Evolutionary conservation across 345 rosid species (phyloP).

Genomic region (Crucihimalaya himalaica): DNA sequence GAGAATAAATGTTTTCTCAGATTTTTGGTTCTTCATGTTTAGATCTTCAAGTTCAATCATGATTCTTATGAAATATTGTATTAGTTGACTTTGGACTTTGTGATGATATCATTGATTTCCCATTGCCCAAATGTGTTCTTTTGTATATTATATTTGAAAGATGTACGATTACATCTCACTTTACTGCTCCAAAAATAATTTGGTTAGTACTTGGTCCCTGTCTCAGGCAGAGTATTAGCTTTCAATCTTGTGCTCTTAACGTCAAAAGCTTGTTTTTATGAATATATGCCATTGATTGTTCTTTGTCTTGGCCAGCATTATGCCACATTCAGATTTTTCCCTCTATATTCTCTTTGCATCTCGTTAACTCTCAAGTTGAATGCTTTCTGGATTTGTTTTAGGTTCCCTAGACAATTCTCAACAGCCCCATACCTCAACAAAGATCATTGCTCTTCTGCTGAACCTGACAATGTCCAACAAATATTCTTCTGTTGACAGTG

Average conservation of each 20-base stretch:
- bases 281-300: neutral
- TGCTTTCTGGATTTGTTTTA: conserved; percentile 20
- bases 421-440: neutral
- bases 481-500: neutral
- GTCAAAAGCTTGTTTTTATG: conserved; percentile 3
- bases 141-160: neutral
- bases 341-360: neutral
- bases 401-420: neutral
- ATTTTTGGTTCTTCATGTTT: conserved; percentile 22
- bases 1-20: neutral
- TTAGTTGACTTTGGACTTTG: conserved; percentile 26
- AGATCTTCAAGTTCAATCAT: conserved; percentile 16
- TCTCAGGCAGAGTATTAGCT: conserved; percentile 13
- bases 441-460: conserved; percentile 6
- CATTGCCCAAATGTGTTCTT: neutral
- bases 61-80: neutral
- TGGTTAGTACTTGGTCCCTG: conserved; percentile 3
- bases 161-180: neutral
- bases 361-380: conserved; percentile 2
- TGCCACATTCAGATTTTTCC: neutral
- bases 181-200: conserved; percentile 8
- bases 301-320: neutral
- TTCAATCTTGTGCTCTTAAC: conserved; percentile 5
- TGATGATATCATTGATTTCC: conserved; percentile 9
- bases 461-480: neutral